A percentile compares a stretch with the other conserved stretches of the same genome.
Evolutionary conservation across 129 eudicot species (phyloP).

Genomic region (Artemisia tridentata): DNA sequence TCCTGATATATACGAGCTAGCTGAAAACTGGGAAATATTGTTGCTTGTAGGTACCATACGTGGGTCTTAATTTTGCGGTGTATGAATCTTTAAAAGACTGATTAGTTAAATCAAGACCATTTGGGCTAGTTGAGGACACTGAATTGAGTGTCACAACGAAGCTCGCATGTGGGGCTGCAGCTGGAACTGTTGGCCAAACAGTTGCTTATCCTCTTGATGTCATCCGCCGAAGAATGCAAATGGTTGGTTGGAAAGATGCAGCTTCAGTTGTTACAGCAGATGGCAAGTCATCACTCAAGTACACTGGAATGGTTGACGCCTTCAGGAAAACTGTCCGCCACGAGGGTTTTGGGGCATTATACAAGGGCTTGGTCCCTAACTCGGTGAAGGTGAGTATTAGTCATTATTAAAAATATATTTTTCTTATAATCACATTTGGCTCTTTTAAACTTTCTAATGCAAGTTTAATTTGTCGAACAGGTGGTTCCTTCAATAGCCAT

Average conservation of each 20-base stretch:
- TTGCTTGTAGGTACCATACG: slow-evolving; percentile 82
- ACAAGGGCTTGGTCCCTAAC: slow-evolving; percentile 97
- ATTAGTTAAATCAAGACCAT: slow-evolving; percentile 67
- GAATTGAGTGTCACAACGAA: slow-evolving; percentile 82
- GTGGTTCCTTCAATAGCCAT: no score
- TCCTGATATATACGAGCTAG: no score
- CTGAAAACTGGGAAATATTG: no score
- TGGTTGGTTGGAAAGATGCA: slow-evolving; percentile 98
- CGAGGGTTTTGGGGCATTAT: slow-evolving; percentile 88
- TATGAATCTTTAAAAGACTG: slow-evolving; percentile 96
- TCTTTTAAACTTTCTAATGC: no score
- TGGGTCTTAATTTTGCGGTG: slow-evolving; percentile 97
- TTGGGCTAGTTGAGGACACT: slow-evolving; percentile 66
- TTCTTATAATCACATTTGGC: no score
- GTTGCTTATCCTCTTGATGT: no score
- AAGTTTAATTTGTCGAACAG: no score
- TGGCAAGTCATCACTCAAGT: slow-evolving; percentile 71
- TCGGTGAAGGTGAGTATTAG: no score
- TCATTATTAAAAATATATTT: no score
- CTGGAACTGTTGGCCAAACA: slow-evolving; percentile 98
- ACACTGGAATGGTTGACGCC: slow-evolving; percentile 91
- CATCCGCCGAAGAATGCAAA: slow-evolving; percentile 97
- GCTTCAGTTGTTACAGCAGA: slow-evolving; percentile 83
- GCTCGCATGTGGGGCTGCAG: slow-evolving; percentile 98
- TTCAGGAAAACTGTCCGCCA: slow-evolving; percentile 91